Conservation (phyloP, 2,329 filamentous ascomycete species). For the Penicillium sp. region DNA sequence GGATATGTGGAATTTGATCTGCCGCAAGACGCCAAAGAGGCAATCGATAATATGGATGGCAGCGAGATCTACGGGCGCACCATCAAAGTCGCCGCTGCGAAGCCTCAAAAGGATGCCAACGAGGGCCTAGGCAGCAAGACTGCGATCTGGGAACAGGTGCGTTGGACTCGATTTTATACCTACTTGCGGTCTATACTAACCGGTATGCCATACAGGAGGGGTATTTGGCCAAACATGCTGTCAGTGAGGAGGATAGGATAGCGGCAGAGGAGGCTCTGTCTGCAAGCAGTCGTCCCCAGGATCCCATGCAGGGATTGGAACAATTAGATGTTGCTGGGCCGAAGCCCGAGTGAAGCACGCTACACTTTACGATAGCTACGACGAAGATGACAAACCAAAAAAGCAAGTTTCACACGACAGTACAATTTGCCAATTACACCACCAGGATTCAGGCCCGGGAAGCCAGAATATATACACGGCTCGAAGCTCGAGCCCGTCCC, state of each 20-base stretch:
- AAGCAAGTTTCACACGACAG: constrained; percentile 18
- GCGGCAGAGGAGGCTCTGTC: constrained; percentile 56
- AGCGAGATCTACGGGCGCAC: constrained; percentile 89
- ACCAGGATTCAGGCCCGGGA: constrained; percentile 23
- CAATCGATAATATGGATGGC: constrained; percentile 99
- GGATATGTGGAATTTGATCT: constrained; percentile 95
- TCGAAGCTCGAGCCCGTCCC: constrained; percentile 24
- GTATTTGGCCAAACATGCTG: constrained; percentile 85
- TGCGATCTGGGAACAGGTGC: constrained; percentile 94
- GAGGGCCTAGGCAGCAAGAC: constrained; percentile 90
- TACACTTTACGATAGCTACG: constrained; percentile 19
- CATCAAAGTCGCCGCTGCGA: constrained; percentile 88
- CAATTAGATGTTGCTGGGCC: constrained; percentile 92
- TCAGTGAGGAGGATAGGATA: constrained; percentile 72
- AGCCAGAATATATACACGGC: constrained; percentile 39
- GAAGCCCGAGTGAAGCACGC: constrained; percentile 61
- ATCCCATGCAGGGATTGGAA: constrained; percentile 95
- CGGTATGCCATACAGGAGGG: constrained; percentile 66
- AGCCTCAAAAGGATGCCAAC: constrained; percentile 81
- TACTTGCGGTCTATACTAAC: constrained; percentile 15
- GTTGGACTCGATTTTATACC: constrained; percentile 24
- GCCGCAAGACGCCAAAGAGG: constrained; percentile 80
- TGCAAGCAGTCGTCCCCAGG: constrained; percentile 58
- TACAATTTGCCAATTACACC: constrained; percentile 28
- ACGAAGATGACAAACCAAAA: constrained; percentile 18